These are phyloP conservation scores for Platismatia glauca DNA, from an alignment of 495 filamentous ascomycete species.

Conservation along the genomic window DNA sequence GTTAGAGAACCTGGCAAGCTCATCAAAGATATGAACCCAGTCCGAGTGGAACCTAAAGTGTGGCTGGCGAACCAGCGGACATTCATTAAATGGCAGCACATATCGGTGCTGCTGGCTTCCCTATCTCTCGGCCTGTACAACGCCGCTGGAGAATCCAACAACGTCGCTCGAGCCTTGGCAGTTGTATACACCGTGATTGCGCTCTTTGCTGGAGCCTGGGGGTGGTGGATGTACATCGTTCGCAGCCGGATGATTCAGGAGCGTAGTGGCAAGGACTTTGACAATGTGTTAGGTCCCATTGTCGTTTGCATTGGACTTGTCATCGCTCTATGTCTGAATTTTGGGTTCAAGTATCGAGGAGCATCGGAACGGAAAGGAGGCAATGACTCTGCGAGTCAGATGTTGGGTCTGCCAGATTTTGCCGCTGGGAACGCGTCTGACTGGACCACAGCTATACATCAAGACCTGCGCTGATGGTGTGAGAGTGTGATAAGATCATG, in stretches of 20 bases:
- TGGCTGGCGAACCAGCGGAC: constrained; percentile 97
- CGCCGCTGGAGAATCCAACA: constrained; percentile 64
- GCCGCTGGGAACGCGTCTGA: not conserved
- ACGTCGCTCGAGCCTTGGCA: constrained; percentile 63
- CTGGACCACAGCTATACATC: not conserved
- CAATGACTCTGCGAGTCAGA: not conserved
- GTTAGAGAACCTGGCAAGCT: constrained; percentile 72
- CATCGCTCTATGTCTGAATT: constrained; percentile 75
- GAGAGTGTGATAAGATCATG: not conserved
- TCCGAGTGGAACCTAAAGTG: constrained; percentile 91
- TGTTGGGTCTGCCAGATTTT: not conserved
- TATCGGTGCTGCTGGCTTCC: constrained; percentile 73
- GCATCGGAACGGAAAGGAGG: not conserved
- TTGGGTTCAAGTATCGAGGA: constrained; percentile 55
- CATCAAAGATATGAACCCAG: constrained; percentile 86
- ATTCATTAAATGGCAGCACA: constrained; percentile 96
- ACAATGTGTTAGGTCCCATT: constrained; percentile 74
- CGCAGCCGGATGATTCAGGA: constrained; percentile 69
- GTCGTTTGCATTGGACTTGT: constrained; percentile 73
- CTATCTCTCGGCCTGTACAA: constrained; percentile 81
- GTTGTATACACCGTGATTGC: constrained; percentile 76
- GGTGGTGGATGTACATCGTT: constrained; percentile 69
- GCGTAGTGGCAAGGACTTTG: constrained; percentile 85
- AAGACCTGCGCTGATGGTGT: not conserved
- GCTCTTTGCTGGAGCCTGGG: constrained; percentile 76